phyloP scores from a whole-genome alignment of 495 filamentous ascomycete species.

The Aspergillus sclerotiicarbonarius region DNA sequence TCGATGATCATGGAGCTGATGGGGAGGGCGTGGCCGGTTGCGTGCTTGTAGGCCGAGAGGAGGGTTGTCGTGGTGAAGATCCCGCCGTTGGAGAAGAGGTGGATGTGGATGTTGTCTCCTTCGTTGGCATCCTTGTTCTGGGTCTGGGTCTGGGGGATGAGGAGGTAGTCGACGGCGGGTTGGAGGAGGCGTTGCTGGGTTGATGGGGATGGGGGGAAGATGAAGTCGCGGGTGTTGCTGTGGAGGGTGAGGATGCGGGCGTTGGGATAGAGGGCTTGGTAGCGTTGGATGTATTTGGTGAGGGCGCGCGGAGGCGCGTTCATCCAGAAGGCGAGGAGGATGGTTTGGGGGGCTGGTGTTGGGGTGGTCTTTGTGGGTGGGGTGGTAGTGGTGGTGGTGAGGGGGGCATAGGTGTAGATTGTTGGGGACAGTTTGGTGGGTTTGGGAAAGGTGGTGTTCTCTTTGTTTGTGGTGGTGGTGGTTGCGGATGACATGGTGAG shows the following conservation, averaged over 20 bases:
- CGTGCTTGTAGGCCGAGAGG: conserved; percentile 31
- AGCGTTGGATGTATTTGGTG: conserved; percentile 39
- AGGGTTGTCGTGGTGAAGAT: conserved; percentile 30
- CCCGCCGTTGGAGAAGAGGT: conserved; percentile 48
- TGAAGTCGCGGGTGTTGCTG: conserved; percentile 37
- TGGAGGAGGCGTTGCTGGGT: conserved; percentile 25
- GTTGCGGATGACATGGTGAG: background rate
- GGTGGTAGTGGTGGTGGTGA: background rate
- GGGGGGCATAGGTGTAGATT: conserved; percentile 34
- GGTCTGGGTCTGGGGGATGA: background rate
- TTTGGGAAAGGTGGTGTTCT: conserved; percentile 11
- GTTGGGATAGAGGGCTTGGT: conserved; percentile 32
- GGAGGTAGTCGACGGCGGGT: conserved; percentile 32
- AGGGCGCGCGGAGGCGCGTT: conserved; percentile 38
- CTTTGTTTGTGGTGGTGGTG: background rate
- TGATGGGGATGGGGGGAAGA: conserved; percentile 28
- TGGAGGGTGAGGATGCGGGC: conserved; percentile 43
- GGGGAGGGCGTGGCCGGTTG: conserved; percentile 30
- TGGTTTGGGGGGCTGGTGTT: conserved; percentile 20
- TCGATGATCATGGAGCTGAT: conserved; percentile 40
- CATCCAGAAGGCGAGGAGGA: conserved; percentile 47
- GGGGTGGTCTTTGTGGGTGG: background rate
- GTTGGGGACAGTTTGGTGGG: conserved; percentile 30
- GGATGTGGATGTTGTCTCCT: conserved; percentile 26
- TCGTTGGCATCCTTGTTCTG: conserved; percentile 23